phyloP scores from a whole-genome alignment of 2,329 filamentous ascomycete genomes.

The Fusarium papillatum region DNA sequence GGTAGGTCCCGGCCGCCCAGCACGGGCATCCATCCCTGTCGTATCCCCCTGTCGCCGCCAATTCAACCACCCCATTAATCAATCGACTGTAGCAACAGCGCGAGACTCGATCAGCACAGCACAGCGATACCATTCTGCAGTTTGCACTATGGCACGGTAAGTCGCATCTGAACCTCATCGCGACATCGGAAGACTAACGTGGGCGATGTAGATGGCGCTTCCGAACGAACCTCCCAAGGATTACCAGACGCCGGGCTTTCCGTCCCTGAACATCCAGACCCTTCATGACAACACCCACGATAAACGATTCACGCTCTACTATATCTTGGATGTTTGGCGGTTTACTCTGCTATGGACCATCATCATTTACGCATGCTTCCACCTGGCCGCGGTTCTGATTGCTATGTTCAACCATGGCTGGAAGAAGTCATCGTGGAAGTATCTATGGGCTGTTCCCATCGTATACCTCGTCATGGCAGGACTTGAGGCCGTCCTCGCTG shows the following conservation, averaged over 20 bases:
- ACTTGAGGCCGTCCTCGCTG: constrained; percentile 82
- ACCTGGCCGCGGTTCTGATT: constrained; percentile 78
- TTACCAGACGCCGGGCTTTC: constrained; percentile 81
- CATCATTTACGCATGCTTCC: constrained; percentile 81
- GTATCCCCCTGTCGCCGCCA: constrained; percentile 30
- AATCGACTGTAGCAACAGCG: constrained; percentile 20
- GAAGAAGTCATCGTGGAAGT: constrained; percentile 68
- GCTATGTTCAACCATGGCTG: constrained; percentile 79
- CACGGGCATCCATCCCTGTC: constrained; percentile 5
- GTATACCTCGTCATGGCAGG: constrained; percentile 80
- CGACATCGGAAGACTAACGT: constrained; percentile 14
- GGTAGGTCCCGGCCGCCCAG: background rate
- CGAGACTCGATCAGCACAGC: constrained; percentile 14
- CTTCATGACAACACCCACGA: constrained; percentile 60
- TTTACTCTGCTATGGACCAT: constrained; percentile 92
- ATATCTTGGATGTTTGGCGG: constrained; percentile 83
- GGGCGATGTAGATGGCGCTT: constrained; percentile 38
- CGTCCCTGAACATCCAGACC: constrained; percentile 83
- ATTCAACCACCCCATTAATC: constrained; percentile 32
- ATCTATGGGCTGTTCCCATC: constrained; percentile 80
- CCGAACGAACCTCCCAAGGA: constrained; percentile 53
- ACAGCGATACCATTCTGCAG: constrained; percentile 9
- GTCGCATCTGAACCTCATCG: background rate
- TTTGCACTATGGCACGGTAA: constrained; percentile 42
- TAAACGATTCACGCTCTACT: constrained; percentile 73